Evolutionary conservation across 2,329 filamentous ascomycete genomes (phyloP).

Genomic region (Alternaria sp.): DNA sequence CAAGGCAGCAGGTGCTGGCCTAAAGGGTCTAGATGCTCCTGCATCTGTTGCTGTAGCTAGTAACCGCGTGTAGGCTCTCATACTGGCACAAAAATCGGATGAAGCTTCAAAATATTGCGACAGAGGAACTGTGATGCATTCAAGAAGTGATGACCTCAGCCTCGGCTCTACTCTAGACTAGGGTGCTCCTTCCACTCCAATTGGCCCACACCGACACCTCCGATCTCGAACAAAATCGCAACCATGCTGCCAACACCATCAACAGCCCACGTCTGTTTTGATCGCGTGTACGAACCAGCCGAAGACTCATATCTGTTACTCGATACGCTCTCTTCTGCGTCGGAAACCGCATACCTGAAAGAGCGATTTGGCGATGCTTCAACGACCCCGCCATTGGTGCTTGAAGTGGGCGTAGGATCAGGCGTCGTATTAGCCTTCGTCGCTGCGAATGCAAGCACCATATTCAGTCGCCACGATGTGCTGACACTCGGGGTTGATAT

Average conservation of each 20-base stretch:
- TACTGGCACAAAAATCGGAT: slow-evolving; percentile 15
- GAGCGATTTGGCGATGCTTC: slow-evolving; percentile 60
- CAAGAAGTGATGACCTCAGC: slow-evolving; percentile 34
- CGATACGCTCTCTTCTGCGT: slow-evolving; percentile 79
- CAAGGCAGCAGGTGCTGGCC: slow-evolving; percentile 66
- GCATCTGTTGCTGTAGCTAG: slow-evolving; percentile 46
- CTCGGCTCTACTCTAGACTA: slow-evolving; percentile 22
- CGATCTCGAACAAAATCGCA: slow-evolving; percentile 15
- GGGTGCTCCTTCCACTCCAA: slow-evolving; percentile 25
- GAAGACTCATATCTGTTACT: slow-evolving; percentile 96
- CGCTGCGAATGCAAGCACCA: slow-evolving; percentile 71
- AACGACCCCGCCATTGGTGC: slow-evolving; percentile 61
- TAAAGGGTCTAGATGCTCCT: slow-evolving; percentile 42
- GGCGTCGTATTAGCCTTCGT: slow-evolving; percentile 92
- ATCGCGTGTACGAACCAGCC: slow-evolving; percentile 89
- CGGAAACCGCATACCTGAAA: slow-evolving; percentile 73
- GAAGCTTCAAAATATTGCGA: background rate
- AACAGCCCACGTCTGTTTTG: slow-evolving; percentile 88
- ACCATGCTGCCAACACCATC: slow-evolving; percentile 90
- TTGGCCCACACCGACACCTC: slow-evolving; percentile 25
- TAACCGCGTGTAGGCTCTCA: slow-evolving; percentile 39
- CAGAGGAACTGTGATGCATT: slow-evolving; percentile 18
- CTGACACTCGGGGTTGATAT: slow-evolving; percentile 82
- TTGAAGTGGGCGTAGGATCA: slow-evolving; percentile 90
- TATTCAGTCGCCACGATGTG: slow-evolving; percentile 75